Conservation (phyloP, 805 yeast species). For the Clavispora carvajalis region DNA sequence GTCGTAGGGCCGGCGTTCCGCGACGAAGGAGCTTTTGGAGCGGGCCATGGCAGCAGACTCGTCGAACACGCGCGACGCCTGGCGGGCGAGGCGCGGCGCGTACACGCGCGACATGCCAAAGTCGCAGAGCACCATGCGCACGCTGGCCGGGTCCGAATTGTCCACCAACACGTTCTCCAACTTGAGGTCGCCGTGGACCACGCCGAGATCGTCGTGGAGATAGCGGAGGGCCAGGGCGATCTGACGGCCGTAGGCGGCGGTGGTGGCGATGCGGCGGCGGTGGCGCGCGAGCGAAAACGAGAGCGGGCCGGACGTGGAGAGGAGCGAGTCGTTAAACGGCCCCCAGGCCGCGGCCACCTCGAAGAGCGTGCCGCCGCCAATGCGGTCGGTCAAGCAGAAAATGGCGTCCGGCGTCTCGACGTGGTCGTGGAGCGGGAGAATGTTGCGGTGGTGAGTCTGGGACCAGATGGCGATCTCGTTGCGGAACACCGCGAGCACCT, state of each 20-base stretch:
- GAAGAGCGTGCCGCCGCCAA: conserved; percentile 75
- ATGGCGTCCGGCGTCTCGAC: conserved; percentile 57
- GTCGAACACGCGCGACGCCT: conserved; percentile 11
- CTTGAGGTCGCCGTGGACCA: conserved; percentile 81
- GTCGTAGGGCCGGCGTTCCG: conserved; percentile 28
- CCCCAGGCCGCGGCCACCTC: conserved; percentile 73
- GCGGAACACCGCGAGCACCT: conserved; percentile 53
- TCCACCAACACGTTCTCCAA: conserved; percentile 73
- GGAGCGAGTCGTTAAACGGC: conserved; percentile 25
- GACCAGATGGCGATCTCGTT: conserved; percentile 78
- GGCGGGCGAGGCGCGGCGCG: conserved; percentile 23
- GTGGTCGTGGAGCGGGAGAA: conserved; percentile 58
- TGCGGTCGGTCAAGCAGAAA: conserved; percentile 66
- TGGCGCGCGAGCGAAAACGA: conserved; percentile 23
- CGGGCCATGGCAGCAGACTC: conserved; percentile 20
- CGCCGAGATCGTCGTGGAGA: conserved; percentile 48
- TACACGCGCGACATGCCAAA: conserved; percentile 71
- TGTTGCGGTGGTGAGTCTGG: conserved; percentile 54
- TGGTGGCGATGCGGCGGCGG: conserved; percentile 30
- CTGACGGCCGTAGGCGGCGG: conserved; percentile 39
- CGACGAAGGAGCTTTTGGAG: conserved; percentile 30
- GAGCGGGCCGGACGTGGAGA: conserved; percentile 23
- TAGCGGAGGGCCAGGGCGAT: conserved; percentile 56
- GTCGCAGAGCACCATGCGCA: conserved; percentile 65
- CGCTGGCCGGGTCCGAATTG: conserved; percentile 32